Base-by-base conservation (phyloP, 106 monocot species). In the Dioscorea alata region DNA sequence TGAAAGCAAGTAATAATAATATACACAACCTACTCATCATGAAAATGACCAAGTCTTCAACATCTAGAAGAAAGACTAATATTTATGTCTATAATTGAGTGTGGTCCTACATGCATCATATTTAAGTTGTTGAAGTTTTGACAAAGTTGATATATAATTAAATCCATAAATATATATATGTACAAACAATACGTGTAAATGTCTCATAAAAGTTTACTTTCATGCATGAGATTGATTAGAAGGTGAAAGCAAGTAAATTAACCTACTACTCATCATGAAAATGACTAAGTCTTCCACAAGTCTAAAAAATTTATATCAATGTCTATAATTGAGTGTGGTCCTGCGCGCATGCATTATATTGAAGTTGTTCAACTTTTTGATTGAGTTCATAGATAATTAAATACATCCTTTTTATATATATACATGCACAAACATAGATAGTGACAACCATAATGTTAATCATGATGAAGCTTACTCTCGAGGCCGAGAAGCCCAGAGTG, bases 401-500 rank as follows among this genome's bases (percentile, higher is more conserved):
- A 28, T 1, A 1, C 28, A 1, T 1, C 3, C 5, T 56, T 10
- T 13, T 21, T 34, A 59, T 25, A 68, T 6, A 51, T 4, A 21
- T 48, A 25, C 12, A 24, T 25, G 8, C 16, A 25, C 10, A n/a
- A 4, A 42, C 6, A 42, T 8, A 42, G 5, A 42, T 0, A 10
- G 6, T 42, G 42, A 42, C 42, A 6, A 42, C 6, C 4, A 42
- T 10, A 10, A 8, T 42, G 42, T n/a, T n/a, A n/a, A 42, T 6
- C 0, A 42, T 42, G 42, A 42, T 3, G n/a, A 34, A 67, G 23
- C 81, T 90, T 85, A 91, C 88, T 91, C 88, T 79, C 84, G 76
- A 57, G 94, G 91, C 13, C 88, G 81, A 71, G 88, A 84, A 77
- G 91, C 74, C 94, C 94, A 95, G 31, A 95, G 79, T 48, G 91